Evolutionary conservation across 495 filamentous ascomycete species (phyloP), one percentile per base, ranked within the genome.

Genomic region (Tuber aestivum): DNA sequence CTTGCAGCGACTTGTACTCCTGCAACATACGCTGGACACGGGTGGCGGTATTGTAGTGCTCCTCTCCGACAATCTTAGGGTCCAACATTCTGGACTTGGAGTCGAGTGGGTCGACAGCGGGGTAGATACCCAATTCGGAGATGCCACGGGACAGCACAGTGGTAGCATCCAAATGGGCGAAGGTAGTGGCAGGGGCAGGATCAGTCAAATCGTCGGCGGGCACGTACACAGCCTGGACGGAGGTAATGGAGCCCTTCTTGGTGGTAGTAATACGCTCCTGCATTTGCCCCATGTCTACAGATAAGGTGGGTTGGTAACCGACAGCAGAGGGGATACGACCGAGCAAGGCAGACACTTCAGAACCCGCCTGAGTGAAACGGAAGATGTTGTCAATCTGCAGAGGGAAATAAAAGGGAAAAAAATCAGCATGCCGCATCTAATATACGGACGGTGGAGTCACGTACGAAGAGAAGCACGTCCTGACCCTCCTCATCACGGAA

Each of bases 71-170:
- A 83, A 99, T 90, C 91, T 95, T 94, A 85, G 95, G 92, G 88
- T 99, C 96, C 85, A 99, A 89, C 94, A 99, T 97, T 91, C 95
- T 94, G 82, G 94, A 97, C 89, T 96, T 98, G 87, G 94, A 97
- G 89, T 99, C 95, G 70, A 99, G 93, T 85, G 95, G 95, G 84
- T 99, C 95, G 90, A 99, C 95, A 85, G 95, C 95, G 76, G 95
- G 95, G 89, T 99, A 99, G 91, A 98, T 99, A 93, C 95, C 95
- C 91, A 99, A 90, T 89, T 99, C 95, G 82, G 95, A 99, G 87
- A 99, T 99, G 94, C 95, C 96, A 92, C 95, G 95, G 82, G 95
- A 99, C 89, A 99, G 88, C 84, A 99, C 95, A 90, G 96, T 99
- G 87, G 95, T 99, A 90, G 95, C 96, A 89, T 99, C 95, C 91